Conservation (phyloP, 768 basidiomycete genomes). For the Galerina sulciceps region DNA sequence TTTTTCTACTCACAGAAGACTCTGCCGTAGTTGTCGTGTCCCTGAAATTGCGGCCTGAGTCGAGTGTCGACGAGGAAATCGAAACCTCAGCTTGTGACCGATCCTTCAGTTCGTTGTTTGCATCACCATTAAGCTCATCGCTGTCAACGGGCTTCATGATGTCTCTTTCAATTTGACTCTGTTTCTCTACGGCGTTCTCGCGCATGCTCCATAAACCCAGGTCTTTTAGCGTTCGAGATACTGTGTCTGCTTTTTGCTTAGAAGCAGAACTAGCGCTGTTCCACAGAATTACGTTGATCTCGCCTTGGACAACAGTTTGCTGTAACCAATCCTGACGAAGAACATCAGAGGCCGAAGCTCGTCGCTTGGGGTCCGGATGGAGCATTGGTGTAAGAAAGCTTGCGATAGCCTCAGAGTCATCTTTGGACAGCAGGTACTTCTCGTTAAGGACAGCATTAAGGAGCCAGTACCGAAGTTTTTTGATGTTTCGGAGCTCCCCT, state of each 20-base stretch:
- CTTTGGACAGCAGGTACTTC: slow-evolving; percentile 90
- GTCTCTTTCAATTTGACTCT: slow-evolving; percentile 46
- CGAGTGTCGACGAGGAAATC: too few relatives aligned
- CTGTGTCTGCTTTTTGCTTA: slow-evolving; percentile 43
- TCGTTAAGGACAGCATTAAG: slow-evolving; percentile 82
- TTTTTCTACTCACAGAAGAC: too few relatives aligned
- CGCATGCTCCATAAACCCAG: slow-evolving; percentile 21
- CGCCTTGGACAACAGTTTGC: slow-evolving; percentile 84
- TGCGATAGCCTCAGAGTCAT: slow-evolving; percentile 80
- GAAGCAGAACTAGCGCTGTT: slow-evolving; percentile 43
- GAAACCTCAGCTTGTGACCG: too few relatives aligned
- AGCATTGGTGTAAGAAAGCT: slow-evolving; percentile 91
- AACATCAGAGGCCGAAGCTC: slow-evolving; percentile 87
- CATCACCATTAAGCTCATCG: slow-evolving; percentile 18
- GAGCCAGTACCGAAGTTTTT: slow-evolving; percentile 94
- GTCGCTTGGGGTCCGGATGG: slow-evolving; percentile 83
- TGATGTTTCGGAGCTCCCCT: slow-evolving; percentile 91
- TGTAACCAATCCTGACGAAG: slow-evolving; percentile 88
- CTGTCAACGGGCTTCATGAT: slow-evolving; percentile 83
- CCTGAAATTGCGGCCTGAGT: too few relatives aligned
- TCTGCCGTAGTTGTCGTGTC: too few relatives aligned
- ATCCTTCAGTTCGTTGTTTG: slow-evolving; percentile 5
- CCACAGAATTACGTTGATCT: slow-evolving; percentile 75
- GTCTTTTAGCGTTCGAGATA: slow-evolving; percentile 42
- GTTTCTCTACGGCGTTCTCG: slow-evolving; percentile 38